Conservation (phyloP, 2,329 filamentous ascomycete genomes). For the Westerdykella aurantiaca region DNA sequence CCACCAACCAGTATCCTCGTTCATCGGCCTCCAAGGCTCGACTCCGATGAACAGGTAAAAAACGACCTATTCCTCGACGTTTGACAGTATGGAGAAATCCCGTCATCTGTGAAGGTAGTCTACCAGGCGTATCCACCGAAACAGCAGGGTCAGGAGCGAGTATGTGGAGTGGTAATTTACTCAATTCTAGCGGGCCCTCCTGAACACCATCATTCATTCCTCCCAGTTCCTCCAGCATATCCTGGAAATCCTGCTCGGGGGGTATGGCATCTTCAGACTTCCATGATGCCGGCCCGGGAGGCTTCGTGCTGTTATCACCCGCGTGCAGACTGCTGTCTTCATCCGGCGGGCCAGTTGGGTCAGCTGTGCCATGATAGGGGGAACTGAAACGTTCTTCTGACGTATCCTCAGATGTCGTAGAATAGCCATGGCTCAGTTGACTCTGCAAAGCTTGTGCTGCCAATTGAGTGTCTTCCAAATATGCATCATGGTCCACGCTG, state of each 20-base stretch:
- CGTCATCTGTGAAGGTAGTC: constrained; percentile 27
- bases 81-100: constrained; percentile 21
- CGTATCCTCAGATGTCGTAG: constrained; percentile 16
- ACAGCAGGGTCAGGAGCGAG: constrained; percentile 22
- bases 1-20: constrained; percentile 71
- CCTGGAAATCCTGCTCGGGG: too few species aligned
- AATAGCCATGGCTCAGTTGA: constrained; percentile 31
- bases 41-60: constrained; percentile 34
- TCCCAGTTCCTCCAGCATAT: too few species aligned
- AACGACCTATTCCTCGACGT: constrained; percentile 24
- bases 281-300: too few species aligned
- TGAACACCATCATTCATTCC: too few species aligned
- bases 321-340: too few species aligned
- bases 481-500: constrained; percentile 5
- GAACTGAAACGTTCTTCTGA: constrained; percentile 1
- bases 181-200: constrained; percentile 13
- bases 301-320: too few species aligned
- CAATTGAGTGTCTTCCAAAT: constrained; percentile 42
- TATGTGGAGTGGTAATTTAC: constrained; percentile 16
- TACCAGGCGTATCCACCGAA: constrained; percentile 12
- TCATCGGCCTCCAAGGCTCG: constrained; percentile 56
- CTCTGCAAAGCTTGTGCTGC: constrained; percentile 39
- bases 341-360: too few species aligned
- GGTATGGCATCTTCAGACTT: too few species aligned
- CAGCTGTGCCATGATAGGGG: background rate